Base-by-base conservation (phyloP, 768 basidiomycete species). In the Lanmaoa pseudosensibilis region DNA sequence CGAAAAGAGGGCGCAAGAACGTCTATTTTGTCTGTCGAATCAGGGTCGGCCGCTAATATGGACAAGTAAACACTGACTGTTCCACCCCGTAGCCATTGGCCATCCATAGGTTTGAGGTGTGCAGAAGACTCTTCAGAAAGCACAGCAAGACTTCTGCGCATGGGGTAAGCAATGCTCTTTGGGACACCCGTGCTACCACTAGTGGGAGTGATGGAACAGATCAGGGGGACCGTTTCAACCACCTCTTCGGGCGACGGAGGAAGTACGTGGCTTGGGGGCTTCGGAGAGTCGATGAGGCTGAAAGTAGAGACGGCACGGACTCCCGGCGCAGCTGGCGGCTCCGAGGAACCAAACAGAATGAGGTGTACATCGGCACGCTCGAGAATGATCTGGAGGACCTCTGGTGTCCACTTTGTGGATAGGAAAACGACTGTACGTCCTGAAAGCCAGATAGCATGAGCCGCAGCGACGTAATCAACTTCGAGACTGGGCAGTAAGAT, bases 391-490 rank as follows among this genome's bases (percentile, higher is more conserved):
- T 55, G 54, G 25, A 69, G 61, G 39, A 66, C 66, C 6, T 64
- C 64, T 5, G 61, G 56, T 27, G 69, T 55, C 68, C 69, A 70
- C 30, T 62, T 65, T 23, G 46, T 47, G 10, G 63, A 68, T 38
- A 69, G 57, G 45, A 66, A 68, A 38, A 66, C 64, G 39, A 67
- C 68, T 13, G 69, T 62, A 16, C 68, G 68, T 19, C 68, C 68
- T 0, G 69, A 59, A 41, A 70, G 58, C 68, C 68, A 69, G 59
- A 68, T 59, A 18, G 68, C 68, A 52, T 68, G 68, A 32, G 68
- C 62, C 13, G 58, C 66, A 27, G 68, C 69, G 49, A 68, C 59
- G 37, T 62, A 68, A 46, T 69, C 68, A 36, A 70, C 50, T 54
- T 69, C 68, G 46, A 69, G 68, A 46, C 69, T 69, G 33, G 27